Base-by-base conservation (phyloP, 2,329 filamentous ascomycete genomes). In the Colletotrichum limetticola region DNA sequence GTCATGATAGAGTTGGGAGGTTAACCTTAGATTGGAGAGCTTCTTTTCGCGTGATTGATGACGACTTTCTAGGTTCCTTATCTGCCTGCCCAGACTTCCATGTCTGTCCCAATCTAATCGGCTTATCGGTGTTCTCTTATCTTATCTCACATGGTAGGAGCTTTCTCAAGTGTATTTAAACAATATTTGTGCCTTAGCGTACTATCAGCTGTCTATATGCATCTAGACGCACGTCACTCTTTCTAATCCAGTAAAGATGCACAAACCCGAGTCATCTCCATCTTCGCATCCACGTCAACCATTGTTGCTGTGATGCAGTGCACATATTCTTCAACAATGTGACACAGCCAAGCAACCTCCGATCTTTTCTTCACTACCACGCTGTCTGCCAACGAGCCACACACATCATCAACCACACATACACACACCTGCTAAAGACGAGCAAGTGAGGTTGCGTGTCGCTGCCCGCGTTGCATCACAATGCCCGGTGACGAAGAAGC, bases 261-360 rank as follows among this genome's bases (percentile, higher is more conserved):
- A 61, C 60, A 14, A 63, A 70, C 26, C n/a, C 26, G 56, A 56
- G 35, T 35, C 19, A 28, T 30, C 59, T 30, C 37, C 53, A 49
- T 68, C 53, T 46, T 46, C 19, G 49, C 49, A 28, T 37, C 58
- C 37, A 8, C 22, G 28, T 55, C 42, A 9, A 56, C 37, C 60
- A 68, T n/a, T 19, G 11, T 7, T 49, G 42, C 19, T 56, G 49
- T 32, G 49, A 55, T 65, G 55, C 66, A 65, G 61, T 70, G 59
- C 66, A 72, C 42, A 66, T 60, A 22, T 69, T 72, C 66, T 72
- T 69, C 66, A 72, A 64, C 66, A 70, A 65, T 60, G 70, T 69
- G 59, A 72, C 59, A 72, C 66, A 52, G 56, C 66, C 42, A 53
- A 28, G 53, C 42, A 61, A 28, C 59, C 53, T 60, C 66, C 59